phyloP scores from a whole-genome alignment of 768 basidiomycete species.

The Sporobolomyces roseus region DNA sequence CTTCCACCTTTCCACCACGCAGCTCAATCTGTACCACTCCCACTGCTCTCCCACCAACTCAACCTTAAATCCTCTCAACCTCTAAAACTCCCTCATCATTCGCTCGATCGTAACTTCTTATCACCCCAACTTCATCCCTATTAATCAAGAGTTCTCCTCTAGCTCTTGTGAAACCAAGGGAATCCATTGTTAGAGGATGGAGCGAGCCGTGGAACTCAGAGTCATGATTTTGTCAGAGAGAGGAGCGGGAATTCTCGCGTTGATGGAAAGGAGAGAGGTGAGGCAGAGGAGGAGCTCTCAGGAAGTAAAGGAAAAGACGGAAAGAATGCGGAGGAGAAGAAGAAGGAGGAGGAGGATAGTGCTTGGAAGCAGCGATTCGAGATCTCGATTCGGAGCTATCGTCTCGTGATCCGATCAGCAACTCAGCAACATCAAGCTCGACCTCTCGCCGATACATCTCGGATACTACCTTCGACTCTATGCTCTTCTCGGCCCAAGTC shows the following conservation, averaged over 20 bases:
- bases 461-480: no score
- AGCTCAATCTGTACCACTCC: neutral
- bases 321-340: neutral
- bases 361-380: neutral
- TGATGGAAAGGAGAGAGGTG: neutral
- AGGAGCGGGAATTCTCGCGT: conserved; percentile 34
- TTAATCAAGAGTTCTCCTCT: neutral
- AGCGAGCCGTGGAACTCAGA: conserved; percentile 12
- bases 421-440: no score
- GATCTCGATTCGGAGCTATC: no score
- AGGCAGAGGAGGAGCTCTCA: neutral
- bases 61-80: neutral
- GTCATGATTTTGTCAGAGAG: conserved; percentile 41
- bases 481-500: no score
- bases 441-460: no score
- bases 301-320: neutral
- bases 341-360: neutral
- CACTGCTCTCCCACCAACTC: neutral
- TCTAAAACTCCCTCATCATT: neutral
- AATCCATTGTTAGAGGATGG: conserved; percentile 22
- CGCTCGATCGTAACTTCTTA: neutral
- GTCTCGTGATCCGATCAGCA: no score
- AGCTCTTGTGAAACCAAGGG: conserved; percentile 1
- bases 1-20: no score
- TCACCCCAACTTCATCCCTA: neutral